phyloP scores from a whole-genome alignment of 306 rosid genomes.

The Corylus americana region DNA sequence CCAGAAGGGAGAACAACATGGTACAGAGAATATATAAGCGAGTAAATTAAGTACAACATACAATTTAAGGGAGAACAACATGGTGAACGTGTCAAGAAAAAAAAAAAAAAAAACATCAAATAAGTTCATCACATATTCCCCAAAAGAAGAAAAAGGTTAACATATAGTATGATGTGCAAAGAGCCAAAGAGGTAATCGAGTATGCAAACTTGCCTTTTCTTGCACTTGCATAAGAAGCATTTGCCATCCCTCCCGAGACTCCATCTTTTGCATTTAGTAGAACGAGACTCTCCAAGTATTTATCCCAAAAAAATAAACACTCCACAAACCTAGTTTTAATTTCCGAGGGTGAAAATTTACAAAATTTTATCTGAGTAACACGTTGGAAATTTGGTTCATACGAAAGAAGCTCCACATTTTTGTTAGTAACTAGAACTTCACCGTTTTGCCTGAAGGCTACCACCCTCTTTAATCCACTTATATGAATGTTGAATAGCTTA shows the following conservation, averaged over 20 bases:
- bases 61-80: too few species aligned
- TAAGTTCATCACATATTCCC: too few species aligned
- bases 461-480: background rate
- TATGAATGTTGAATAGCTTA: slow-evolving; percentile 2
- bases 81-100: too few species aligned
- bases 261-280: background rate
- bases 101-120: too few species aligned
- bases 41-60: too few species aligned
- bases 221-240: background rate
- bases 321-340: too few species aligned
- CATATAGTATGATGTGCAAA: too few species aligned
- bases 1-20: too few species aligned
- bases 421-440: slow-evolving; percentile 2
- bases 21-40: too few species aligned
- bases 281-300: background rate
- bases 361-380: background rate
- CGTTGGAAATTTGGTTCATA: background rate
- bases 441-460: slow-evolving; percentile 8
- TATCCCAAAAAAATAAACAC: background rate
- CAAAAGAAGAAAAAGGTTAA: background rate
- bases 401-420: slow-evolving; percentile 11
- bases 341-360: too few species aligned
- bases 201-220: background rate
- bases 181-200: background rate
- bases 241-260: background rate